phyloP scores from a whole-genome alignment of 257 asterid genomes.

The Solanum neorickii region DNA sequence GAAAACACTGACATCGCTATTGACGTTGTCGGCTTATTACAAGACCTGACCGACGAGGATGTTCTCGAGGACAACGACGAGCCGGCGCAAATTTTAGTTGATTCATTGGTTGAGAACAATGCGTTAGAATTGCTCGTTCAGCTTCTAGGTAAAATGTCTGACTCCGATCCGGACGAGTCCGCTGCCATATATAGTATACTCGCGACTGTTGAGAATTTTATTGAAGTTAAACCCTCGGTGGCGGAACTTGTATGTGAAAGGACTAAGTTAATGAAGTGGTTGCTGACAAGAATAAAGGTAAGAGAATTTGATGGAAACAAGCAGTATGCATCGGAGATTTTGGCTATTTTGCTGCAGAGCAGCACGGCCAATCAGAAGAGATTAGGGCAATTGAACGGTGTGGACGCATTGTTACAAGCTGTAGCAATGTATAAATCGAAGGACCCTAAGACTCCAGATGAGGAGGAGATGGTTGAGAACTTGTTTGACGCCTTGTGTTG shows the following conservation, averaged over 20 bases:
- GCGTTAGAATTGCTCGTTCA: constrained; percentile 81
- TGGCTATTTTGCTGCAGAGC: constrained; percentile 86
- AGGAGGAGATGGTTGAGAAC: constrained; percentile 98
- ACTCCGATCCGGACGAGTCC: constrained; percentile 75
- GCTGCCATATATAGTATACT: constrained; percentile 71
- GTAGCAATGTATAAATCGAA: constrained; percentile 88
- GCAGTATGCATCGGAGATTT: constrained; percentile 91
- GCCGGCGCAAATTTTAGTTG: constrained; percentile 66
- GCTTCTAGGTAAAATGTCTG: constrained; percentile 57
- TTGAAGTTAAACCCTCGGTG: constrained; percentile 78
- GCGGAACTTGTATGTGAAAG: constrained; percentile 88
- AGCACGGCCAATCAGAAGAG: constrained; percentile 72
- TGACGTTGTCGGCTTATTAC: constrained; percentile 68
- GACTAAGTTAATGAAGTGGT: constrained; percentile 90
- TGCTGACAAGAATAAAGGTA: constrained; percentile 69
- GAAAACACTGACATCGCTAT: constrained; percentile 78
- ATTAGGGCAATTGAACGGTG: constrained; percentile 94
- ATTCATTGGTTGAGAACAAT: constrained; percentile 73
- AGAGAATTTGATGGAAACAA: constrained; percentile 85
- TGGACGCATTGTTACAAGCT: constrained; percentile 87
- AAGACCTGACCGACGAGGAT: constrained; percentile 93
- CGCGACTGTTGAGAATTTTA: constrained; percentile 68
- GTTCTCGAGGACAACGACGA: constrained; percentile 84
- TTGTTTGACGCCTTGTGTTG: constrained; percentile 86
- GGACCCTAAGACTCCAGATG: constrained; percentile 90